A percentile compares a stretch with the other conserved stretches of the same genome.
These are phyloP conservation scores for Ramaria sp. DNA, from an alignment of 768 basidiomycete species.

Conservation along the genomic window DNA sequence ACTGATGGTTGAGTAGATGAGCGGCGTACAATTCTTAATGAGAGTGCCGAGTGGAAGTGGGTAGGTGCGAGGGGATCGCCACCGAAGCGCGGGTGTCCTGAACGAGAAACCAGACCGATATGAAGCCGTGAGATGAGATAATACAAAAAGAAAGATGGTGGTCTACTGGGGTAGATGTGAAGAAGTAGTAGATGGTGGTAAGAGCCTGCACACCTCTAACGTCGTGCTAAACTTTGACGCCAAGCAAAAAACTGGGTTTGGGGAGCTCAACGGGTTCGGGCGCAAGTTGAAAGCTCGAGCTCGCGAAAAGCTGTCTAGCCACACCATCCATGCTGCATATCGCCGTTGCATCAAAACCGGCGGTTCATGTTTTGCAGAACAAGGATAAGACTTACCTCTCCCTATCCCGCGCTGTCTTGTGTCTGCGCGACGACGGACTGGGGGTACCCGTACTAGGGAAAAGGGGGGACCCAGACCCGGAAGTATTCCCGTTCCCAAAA, in stretches of 20 bases:
- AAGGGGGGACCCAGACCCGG: not conserved
- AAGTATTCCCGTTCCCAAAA: not conserved
- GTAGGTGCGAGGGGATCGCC: not conserved
- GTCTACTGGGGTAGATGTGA: not conserved
- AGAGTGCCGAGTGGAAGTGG: not conserved
- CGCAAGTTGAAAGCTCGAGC: conserved; percentile 10
- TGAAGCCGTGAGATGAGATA: conserved; percentile 1
- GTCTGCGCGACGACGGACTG: conserved; percentile 3
- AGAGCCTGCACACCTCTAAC: not conserved
- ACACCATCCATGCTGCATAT: not conserved
- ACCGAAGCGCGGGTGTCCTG: conserved; percentile 3
- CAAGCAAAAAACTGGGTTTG: conserved; percentile 6
- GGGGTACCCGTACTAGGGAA: not conserved
- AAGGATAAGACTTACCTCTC: conserved; percentile 2
- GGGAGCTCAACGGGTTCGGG: conserved; percentile 8
- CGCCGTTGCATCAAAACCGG: not conserved
- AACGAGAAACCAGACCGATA: conserved; percentile 4
- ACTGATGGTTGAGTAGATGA: not conserved
- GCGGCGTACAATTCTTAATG: not conserved
- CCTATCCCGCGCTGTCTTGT: not conserved
- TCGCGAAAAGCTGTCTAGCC: conserved; percentile 7
- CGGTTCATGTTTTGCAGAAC: not conserved
- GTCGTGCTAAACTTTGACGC: not conserved
- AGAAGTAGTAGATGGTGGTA: not conserved
- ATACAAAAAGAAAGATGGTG: not conserved